phyloP scores from a whole-genome alignment of 768 basidiomycete genomes.

The Hydnomerulius pinastri region DNA sequence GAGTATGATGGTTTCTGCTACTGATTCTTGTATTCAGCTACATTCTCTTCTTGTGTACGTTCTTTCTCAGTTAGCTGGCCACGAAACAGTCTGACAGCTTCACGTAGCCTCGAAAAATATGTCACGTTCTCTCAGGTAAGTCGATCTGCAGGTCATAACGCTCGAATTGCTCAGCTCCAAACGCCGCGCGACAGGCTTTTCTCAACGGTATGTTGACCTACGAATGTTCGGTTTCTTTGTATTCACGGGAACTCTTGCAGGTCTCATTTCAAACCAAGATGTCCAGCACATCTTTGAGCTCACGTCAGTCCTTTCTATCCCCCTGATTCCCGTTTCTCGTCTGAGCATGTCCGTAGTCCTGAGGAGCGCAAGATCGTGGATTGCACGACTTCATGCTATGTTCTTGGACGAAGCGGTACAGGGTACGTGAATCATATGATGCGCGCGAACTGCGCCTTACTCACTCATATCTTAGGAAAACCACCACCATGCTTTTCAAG shows the following conservation, averaged over 20 bases:
- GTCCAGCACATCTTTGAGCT: constrained; percentile 30
- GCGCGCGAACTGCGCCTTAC: not conserved
- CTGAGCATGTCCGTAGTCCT: constrained; percentile 26
- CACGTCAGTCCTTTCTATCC: constrained; percentile 12
- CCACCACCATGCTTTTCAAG: constrained; percentile 76
- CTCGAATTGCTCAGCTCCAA: constrained; percentile 31
- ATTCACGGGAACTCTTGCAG: not conserved
- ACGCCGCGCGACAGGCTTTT: too few relatives aligned
- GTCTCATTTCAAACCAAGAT: constrained; percentile 25
- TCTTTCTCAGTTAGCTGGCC: not conserved
- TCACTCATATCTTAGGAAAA: constrained; percentile 49
- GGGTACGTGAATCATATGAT: constrained; percentile 44
- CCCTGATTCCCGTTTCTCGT: too few relatives aligned
- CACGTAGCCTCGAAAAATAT: constrained; percentile 34
- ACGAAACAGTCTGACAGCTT: constrained; percentile 46
- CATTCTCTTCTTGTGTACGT: constrained; percentile 61
- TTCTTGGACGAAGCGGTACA: constrained; percentile 72
- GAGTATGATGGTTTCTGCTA: not conserved
- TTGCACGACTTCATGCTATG: constrained; percentile 60
- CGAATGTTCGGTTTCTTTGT: not conserved
- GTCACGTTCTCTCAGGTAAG: constrained; percentile 29
- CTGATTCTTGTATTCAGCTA: constrained; percentile 35
- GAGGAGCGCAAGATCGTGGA: constrained; percentile 61
- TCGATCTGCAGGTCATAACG: constrained; percentile 25
- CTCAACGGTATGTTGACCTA: constrained; percentile 3